Conservation (phyloP, 169 alveolate species). For the Pseudocohnilembus persalinus region DNA sequence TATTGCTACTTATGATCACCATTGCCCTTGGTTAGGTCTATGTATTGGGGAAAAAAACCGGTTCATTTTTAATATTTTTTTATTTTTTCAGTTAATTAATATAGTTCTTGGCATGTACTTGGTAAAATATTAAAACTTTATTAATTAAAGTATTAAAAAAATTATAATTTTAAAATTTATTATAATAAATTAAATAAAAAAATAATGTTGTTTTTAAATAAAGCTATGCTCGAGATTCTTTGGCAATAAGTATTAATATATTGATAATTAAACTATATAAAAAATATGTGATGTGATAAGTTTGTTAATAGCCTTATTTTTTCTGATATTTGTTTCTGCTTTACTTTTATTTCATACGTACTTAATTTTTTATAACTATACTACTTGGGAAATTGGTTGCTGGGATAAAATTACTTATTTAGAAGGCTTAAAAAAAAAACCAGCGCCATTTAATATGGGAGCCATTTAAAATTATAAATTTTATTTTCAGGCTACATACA, state of each 20-base stretch:
- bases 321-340: neutral
- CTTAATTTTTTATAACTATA: neutral
- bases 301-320: too few species aligned
- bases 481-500: neutral
- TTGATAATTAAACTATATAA: too few species aligned
- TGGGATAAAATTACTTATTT: neutral
- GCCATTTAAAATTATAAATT: too few species aligned
- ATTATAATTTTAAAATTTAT: too few species aligned
- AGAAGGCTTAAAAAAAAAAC: neutral
- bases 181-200: too few species aligned
- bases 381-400: neutral
- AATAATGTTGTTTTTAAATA: too few species aligned
- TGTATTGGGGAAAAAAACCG: slow-evolving; percentile 70
- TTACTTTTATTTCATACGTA: neutral
- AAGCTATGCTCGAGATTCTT: too few species aligned
- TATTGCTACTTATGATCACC: slow-evolving; percentile 89
- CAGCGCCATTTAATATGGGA: neutral
- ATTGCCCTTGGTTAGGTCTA: slow-evolving; percentile 91
- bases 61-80: slow-evolving; percentile 9
- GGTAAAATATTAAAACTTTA: too few species aligned
- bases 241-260: too few species aligned
- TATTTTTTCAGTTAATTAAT: slow-evolving; percentile 8
- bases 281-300: too few species aligned
- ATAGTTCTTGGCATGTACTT: slow-evolving; percentile 1
- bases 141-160: too few species aligned